phyloP scores from a whole-genome alignment of 495 filamentous ascomycete species.

The Hypoxylon lienhwacheense region DNA sequence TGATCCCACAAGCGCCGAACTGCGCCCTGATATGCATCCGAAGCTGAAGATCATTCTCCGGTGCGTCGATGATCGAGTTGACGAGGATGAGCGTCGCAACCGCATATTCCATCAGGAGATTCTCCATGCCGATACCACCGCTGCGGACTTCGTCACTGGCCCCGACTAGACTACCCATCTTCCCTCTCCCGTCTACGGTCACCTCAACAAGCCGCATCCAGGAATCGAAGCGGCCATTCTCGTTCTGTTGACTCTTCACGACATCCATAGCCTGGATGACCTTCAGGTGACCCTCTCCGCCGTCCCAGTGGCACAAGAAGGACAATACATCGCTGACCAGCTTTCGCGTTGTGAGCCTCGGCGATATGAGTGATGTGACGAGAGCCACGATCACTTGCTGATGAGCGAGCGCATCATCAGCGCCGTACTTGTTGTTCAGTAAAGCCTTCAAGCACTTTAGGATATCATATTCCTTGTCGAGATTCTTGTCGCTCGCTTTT shows the following conservation, averaged over 20 bases:
- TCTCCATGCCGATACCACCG: conserved; percentile 98
- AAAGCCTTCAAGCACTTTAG: conserved; percentile 95
- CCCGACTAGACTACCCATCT: conserved; percentile 97
- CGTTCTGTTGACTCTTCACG: conserved; percentile 84
- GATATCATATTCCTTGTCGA: conserved; percentile 96
- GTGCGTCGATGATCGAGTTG: conserved; percentile 95
- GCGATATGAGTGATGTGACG: conserved; percentile 82
- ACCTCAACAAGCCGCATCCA: conserved; percentile 99
- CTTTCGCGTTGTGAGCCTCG: conserved; percentile 88
- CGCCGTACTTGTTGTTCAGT: conserved; percentile 99
- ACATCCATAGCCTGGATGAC: conserved; percentile 92
- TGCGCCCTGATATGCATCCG: conserved; percentile 94
- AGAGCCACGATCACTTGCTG: conserved; percentile 87
- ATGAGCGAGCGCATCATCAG: conserved; percentile 92
- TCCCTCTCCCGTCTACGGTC: conserved; percentile 92
- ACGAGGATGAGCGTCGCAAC: conserved; percentile 92
- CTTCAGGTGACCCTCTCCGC: conserved; percentile 91
- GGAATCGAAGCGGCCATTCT: conserved; percentile 95
- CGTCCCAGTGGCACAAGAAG: conserved; percentile 94
- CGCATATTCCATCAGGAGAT: conserved; percentile 97
- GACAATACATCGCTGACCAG: conserved; percentile 95
- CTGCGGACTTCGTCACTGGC: conserved; percentile 96
- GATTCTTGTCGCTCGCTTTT: conserved; percentile 73
- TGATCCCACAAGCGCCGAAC: conserved; percentile 94
- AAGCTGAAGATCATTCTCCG: conserved; percentile 83